Percentiles rank a stretch among this genome's conserved stretches.
Evolutionary conservation across 306 rosid species (phyloP).

Genomic region (Fragaria iinumae): DNA sequence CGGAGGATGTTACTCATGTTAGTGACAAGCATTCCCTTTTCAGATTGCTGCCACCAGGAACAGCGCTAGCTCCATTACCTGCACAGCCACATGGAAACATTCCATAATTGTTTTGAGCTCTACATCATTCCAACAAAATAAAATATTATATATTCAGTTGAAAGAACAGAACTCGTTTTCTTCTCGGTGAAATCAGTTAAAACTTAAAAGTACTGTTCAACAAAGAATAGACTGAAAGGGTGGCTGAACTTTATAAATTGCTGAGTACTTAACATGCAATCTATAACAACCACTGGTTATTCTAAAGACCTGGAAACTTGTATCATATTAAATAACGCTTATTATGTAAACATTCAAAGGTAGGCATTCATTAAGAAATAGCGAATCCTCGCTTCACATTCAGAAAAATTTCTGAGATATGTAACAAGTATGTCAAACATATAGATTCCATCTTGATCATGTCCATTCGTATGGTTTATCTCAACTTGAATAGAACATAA

Average conservation of each 20-base stretch:
- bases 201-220: no score
- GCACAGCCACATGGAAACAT: conserved; percentile 12
- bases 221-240: not conserved
- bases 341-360: not conserved
- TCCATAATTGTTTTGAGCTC: not conserved
- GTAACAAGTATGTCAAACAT: not conserved
- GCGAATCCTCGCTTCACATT: conserved; percentile 9
- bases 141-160: not conserved
- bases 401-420: not conserved
- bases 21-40: conserved; percentile 17
- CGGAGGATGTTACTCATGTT: not conserved
- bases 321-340: not conserved
- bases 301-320: not conserved
- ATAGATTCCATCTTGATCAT: conserved; percentile 17
- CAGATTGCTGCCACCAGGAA: conserved; percentile 15
- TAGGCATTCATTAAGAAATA: not conserved
- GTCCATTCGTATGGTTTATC: conserved; percentile 22
- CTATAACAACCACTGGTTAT: not conserved
- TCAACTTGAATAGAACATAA: conserved; percentile 67
- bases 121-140: not conserved
- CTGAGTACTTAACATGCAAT: not conserved
- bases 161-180: not conserved
- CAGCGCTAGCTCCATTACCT: conserved; percentile 12
- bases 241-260: not conserved
- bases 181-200: no score